phyloP scores from a whole-genome alignment of 148 eudicot genomes.

The Rhododendron henanense region DNA sequence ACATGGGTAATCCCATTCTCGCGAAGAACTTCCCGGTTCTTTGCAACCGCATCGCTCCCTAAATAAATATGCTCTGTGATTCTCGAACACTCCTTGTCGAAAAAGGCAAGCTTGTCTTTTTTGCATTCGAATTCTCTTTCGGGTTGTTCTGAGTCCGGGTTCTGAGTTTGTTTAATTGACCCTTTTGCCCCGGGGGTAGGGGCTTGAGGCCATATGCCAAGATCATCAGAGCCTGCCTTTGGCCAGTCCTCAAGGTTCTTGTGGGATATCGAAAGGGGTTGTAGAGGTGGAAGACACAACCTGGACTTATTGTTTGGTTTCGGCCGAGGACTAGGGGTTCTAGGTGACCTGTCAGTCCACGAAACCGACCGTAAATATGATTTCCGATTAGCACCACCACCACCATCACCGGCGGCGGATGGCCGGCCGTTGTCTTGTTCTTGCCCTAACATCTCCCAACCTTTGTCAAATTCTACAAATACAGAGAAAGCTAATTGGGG shows the following conservation, averaged over 20 bases:
- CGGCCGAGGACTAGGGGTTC: conserved; percentile 41
- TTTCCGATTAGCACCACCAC: conserved; percentile 28
- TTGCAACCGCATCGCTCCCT: conserved; percentile 87
- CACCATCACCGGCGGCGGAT: conserved; percentile 6
- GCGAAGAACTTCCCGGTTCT: conserved; percentile 58
- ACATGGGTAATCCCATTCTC: conserved; percentile 84
- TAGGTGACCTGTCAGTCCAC: conserved; percentile 66
- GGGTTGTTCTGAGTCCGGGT: conserved; percentile 10
- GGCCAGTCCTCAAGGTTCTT: conserved; percentile 83
- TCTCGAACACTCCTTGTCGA: conserved; percentile 82
- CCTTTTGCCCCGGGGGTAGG: conserved; percentile 71
- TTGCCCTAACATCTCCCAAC: conserved; percentile 47
- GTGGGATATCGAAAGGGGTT: conserved; percentile 69
- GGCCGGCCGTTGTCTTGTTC: conserved; percentile 33
- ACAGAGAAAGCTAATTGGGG: conserved; percentile 23
- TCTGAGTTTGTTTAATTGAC: conserved; percentile 17
- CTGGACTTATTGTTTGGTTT: conserved; percentile 51
- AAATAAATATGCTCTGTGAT: conserved; percentile 78
- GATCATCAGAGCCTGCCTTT: conserved; percentile 85
- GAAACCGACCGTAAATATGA: conserved; percentile 62
- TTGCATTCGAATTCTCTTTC: conserved; percentile 53
- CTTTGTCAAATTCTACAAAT: conserved; percentile 11
- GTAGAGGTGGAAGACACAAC: conserved; percentile 70
- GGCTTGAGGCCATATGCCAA: conserved; percentile 86
- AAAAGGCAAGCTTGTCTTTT: conserved; percentile 80